Percentiles rank a stretch among this genome's conserved stretches.
Evolutionary conservation across 106 monocot species (phyloP).

Genomic region (Dactylorhiza incarnata): DNA sequence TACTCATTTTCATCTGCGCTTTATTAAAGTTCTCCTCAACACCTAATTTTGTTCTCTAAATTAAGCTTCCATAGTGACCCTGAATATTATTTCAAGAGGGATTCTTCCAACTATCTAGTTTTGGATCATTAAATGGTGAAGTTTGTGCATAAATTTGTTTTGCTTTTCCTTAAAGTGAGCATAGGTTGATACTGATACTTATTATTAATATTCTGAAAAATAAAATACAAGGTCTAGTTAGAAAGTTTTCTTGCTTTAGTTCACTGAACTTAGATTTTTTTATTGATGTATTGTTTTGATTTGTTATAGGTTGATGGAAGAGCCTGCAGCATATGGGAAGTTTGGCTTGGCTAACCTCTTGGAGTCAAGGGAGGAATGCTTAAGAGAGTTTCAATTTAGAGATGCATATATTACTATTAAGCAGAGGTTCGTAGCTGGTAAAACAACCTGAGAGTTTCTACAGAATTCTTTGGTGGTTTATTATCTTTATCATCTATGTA

Average conservation of each 20-base stretch:
- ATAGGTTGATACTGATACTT: neutral
- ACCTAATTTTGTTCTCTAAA: neutral
- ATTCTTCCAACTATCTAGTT: neutral
- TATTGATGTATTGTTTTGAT: neutral
- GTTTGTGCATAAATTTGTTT: neutral
- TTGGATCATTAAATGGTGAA: neutral
- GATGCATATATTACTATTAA: constrained; percentile 97
- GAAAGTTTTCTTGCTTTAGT: neutral
- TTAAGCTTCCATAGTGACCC: neutral
- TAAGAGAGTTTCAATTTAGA: constrained; percentile 89
- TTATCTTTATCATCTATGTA: neutral
- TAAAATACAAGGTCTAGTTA: neutral
- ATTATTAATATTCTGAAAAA: neutral
- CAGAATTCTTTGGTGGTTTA: neutral
- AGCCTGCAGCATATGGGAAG: constrained; percentile 97
- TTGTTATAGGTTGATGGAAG: constrained; percentile 86
- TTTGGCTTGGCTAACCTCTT: constrained; percentile 93
- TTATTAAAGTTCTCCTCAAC: neutral
- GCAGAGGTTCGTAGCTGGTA: constrained; percentile 45
- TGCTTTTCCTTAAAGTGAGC: neutral
- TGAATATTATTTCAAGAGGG: neutral
- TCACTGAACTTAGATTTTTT: neutral
- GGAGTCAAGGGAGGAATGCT: constrained; percentile 96
- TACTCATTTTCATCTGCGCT: neutral
- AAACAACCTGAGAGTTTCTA: neutral